A percentile compares a stretch with the other conserved stretches of the same genome.
phyloP scores from a whole-genome alignment of 495 filamentous ascomycete genomes.

The Lasiosphaeriaceae sp. region DNA sequence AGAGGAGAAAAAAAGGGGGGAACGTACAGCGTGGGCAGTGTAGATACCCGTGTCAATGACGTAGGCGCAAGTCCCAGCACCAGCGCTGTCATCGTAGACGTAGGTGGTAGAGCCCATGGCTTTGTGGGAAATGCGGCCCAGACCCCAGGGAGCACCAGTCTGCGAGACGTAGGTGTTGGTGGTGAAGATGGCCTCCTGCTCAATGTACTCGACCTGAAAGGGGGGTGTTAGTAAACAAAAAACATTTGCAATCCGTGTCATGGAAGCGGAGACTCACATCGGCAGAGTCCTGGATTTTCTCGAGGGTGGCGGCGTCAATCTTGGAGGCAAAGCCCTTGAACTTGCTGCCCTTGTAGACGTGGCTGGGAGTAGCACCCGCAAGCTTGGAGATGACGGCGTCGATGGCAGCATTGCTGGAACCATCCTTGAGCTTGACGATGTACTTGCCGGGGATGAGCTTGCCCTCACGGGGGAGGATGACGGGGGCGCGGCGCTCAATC shows the following conservation, averaged over 20 bases:
- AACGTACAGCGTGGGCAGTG: constrained; percentile 37
- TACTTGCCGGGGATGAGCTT: constrained; percentile 47
- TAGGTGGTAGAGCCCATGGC: constrained; percentile 49
- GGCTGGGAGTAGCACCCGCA: constrained; percentile 31
- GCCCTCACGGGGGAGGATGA: constrained; percentile 33
- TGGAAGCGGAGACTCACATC: constrained; percentile 23
- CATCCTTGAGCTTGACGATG: constrained; percentile 54
- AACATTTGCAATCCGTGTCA: not conserved
- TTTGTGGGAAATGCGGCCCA: constrained; percentile 54
- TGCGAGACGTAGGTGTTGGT: constrained; percentile 49
- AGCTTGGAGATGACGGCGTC: constrained; percentile 29
- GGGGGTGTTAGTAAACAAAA: not conserved
- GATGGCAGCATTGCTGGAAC: constrained; percentile 28
- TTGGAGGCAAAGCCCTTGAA: constrained; percentile 45
- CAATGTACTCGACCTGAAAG: constrained; percentile 49
- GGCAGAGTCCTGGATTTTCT: constrained; percentile 38
- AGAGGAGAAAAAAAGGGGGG: too few species aligned
- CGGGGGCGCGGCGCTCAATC: constrained; percentile 24
- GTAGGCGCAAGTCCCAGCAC: constrained; percentile 52
- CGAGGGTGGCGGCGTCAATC: constrained; percentile 33
- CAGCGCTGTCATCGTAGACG: constrained; percentile 54
- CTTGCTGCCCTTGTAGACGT: constrained; percentile 36
- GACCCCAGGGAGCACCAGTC: constrained; percentile 54
- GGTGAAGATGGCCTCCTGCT: constrained; percentile 46
- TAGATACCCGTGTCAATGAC: constrained; percentile 58